These are phyloP conservation scores for Backusella macrospora DNA, from an alignment of 192 early-diverging fungal genomes.

Conservation along the genomic window DNA sequence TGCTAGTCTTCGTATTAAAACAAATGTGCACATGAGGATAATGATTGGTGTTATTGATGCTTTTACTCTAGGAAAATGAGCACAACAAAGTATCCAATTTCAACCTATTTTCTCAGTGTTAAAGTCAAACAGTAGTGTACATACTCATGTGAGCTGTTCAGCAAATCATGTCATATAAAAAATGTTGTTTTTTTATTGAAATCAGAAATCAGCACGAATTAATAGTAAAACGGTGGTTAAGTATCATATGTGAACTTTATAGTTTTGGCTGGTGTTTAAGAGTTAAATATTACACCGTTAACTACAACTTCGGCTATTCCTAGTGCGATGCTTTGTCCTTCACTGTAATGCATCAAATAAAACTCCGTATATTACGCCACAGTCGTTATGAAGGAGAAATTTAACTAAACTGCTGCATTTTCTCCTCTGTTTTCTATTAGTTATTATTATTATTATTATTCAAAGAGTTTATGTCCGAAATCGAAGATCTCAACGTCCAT, in stretches of 20 bases:
- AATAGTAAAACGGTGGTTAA: neutral
- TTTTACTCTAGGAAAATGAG: no score
- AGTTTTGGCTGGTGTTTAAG: neutral
- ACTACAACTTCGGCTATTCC: neutral
- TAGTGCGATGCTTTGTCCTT: neutral
- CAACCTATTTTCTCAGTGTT: no score
- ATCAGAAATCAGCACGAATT: neutral
- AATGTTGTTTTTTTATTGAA: neutral
- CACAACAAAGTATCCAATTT: no score
- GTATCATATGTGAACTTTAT: neutral
- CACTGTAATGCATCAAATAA: neutral
- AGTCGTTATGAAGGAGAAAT: neutral
- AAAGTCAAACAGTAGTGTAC: no score
- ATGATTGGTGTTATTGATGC: no score
- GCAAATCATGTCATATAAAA: no score
- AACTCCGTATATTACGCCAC: neutral
- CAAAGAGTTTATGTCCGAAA: constrained; percentile 27
- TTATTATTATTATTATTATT: neutral
- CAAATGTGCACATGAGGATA: no score
- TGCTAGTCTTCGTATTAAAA: no score
- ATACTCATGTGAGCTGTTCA: no score
- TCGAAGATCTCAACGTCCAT: constrained; percentile 33
- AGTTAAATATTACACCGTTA: neutral
- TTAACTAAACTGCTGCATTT: neutral
- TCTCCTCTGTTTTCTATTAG: neutral